Evolutionary conservation across 768 basidiomycete genomes (phyloP), one percentile per base, ranked within the genome.

Genomic region (Russula foetens): DNA sequence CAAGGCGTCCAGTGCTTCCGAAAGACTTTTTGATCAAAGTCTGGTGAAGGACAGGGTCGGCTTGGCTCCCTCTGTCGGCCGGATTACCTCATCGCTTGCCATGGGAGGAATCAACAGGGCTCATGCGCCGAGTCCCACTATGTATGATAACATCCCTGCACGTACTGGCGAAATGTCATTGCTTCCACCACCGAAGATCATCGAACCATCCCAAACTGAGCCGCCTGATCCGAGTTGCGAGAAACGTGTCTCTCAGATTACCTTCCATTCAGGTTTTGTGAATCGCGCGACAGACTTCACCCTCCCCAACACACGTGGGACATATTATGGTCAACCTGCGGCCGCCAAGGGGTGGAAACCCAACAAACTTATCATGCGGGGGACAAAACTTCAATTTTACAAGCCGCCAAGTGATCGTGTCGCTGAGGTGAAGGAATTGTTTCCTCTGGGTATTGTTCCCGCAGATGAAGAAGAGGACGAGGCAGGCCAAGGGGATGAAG

Each of bases 381-480:
- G 92, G 7, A 82, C 86, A 14, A 94, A 94, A 70, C 67, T 95
- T 51, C 86, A 88, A 70, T 88, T 94, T 68, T 92, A 89, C 70
- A 95, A 94, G 67, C 84, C 90, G 0, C 90, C 92, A 0, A 76
- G 79, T 29, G 92, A 94, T 64, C 76, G 84, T 58, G 75, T 72
- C 24, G 73, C 76, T 2, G 85, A 77, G 0, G 77, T 92, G 54
- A 88, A 85, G 69, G 84, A 86, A 8, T 73, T 92, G 26, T 95
- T 95, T 67, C 85, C 89, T 11, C 78, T 81, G 0, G 82, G 75
- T 8, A 72, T 89, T 19, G 81, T 88, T 0, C 78, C 82, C 0
- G 77, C 79, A 0, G 73, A 74, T 17, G 72, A 79, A 47, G 82
- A 85, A 53, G 82, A 80, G n/a, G 75, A 78, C 7, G 77, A 75